Conservation (phyloP, 495 filamentous ascomycete genomes). For the Tetracladium setigerum region DNA sequence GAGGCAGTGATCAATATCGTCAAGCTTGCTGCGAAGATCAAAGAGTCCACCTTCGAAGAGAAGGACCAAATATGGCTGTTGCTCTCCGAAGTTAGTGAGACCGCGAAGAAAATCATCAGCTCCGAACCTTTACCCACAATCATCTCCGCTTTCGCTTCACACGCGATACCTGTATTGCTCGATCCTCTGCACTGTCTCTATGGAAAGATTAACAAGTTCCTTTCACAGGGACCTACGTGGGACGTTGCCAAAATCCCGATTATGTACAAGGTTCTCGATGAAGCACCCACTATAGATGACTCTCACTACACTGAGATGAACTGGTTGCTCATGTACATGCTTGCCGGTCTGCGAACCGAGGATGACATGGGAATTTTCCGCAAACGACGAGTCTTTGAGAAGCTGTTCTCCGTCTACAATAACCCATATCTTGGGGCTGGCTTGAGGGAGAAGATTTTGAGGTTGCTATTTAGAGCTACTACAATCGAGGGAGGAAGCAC, state of each 20-base stretch:
- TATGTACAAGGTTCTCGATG: slow-evolving; percentile 62
- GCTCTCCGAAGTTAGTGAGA: slow-evolving; percentile 70
- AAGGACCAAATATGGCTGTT: slow-evolving; percentile 69
- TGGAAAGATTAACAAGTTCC: slow-evolving; percentile 75
- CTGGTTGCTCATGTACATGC: slow-evolving; percentile 75
- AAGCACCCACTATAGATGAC: slow-evolving; percentile 64
- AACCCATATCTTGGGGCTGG: slow-evolving; percentile 49
- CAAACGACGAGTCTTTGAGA: slow-evolving; percentile 70
- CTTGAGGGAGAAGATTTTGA: slow-evolving; percentile 59
- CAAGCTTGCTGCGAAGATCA: slow-evolving; percentile 56
- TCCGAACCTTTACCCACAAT: slow-evolving; percentile 60
- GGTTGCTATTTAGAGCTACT: slow-evolving; percentile 64
- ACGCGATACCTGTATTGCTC: slow-evolving; percentile 55
- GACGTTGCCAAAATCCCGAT: slow-evolving; percentile 66
- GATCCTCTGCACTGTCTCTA: slow-evolving; percentile 82
- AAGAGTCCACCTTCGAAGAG: slow-evolving; percentile 65
- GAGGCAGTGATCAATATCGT: slow-evolving; percentile 64
- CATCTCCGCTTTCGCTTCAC: slow-evolving; percentile 64
- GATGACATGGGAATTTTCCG: slow-evolving; percentile 79
- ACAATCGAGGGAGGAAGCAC: slow-evolving; percentile 72
- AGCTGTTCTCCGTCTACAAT: slow-evolving; percentile 61
- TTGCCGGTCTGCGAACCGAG: slow-evolving; percentile 48
- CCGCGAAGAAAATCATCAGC: slow-evolving; percentile 47
- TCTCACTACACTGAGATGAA: slow-evolving; percentile 65
- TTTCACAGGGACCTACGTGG: slow-evolving; percentile 70